Conservation (phyloP, 2,329 filamentous ascomycete species). For the Sarocladium strictum region DNA sequence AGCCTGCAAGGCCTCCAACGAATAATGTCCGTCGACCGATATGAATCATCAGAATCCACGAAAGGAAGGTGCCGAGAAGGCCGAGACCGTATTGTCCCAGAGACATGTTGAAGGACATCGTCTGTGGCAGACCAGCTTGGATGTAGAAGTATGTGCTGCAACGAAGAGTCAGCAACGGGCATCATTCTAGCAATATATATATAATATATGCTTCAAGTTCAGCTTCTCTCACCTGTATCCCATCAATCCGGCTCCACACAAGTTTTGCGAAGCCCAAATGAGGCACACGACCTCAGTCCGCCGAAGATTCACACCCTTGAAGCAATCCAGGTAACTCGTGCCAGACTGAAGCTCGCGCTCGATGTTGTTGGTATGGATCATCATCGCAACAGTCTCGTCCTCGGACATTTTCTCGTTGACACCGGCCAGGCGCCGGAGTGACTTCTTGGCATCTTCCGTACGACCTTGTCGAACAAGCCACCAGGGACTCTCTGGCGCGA, state of each 20-base stretch:
- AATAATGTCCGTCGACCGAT: constrained; percentile 33
- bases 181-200: neutral
- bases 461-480: constrained; percentile 38
- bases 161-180: neutral
- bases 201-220: too few relatives aligned
- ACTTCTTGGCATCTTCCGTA: constrained; percentile 26
- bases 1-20: constrained; percentile 27
- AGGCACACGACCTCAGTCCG: constrained; percentile 32
- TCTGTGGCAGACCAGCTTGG: constrained; percentile 20
- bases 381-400: constrained; percentile 15
- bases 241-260: constrained; percentile 21
- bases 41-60: constrained; percentile 30
- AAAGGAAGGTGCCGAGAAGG: constrained; percentile 30
- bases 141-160: constrained; percentile 18
- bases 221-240: constrained; percentile 13
- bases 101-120: constrained; percentile 28
- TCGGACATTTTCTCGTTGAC: constrained; percentile 10
- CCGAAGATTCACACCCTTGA: constrained; percentile 29
- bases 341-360: constrained; percentile 11
- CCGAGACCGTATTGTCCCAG: constrained; percentile 31
- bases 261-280: constrained; percentile 26
- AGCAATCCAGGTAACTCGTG: constrained; percentile 30
- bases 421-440: constrained; percentile 15
- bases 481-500: constrained; percentile 46
- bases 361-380: constrained; percentile 14